Conservation (phyloP, 176 grass and related monocot species). For the Elaeis guineensis region DNA sequence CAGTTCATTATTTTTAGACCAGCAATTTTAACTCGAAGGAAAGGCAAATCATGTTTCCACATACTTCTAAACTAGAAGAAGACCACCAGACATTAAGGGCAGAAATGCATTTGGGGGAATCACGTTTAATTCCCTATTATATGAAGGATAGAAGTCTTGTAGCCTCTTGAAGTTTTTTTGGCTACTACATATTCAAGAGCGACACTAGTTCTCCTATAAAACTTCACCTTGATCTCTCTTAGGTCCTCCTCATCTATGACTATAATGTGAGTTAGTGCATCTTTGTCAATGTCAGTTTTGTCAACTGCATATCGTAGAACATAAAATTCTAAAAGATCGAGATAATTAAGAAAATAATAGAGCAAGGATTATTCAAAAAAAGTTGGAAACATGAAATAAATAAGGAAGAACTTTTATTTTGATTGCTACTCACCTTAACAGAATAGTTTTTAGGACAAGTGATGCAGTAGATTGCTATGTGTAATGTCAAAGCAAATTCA, state of each 20-base stretch:
- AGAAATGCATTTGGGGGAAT: too few species aligned
- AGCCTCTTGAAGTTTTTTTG: slow-evolving; percentile 55
- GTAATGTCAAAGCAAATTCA: too few species aligned
- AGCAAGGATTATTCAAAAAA: too few species aligned
- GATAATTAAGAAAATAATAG: too few species aligned
- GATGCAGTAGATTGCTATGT: slow-evolving; percentile 36
- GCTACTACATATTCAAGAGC: slow-evolving; percentile 46
- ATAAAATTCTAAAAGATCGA: slow-evolving; percentile 6
- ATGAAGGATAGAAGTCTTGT: slow-evolving; percentile 59
- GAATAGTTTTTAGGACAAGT: slow-evolving; percentile 38
- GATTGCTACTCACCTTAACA: slow-evolving; percentile 33
- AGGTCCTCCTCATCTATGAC: slow-evolving; percentile 74
- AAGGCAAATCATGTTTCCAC: too few species aligned
- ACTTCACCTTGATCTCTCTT: slow-evolving; percentile 45
- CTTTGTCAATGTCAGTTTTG: slow-evolving; percentile 48
- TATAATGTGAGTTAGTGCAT: slow-evolving; percentile 43
- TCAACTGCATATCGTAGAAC: slow-evolving; percentile 30
- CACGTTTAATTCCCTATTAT: slow-evolving; percentile 36
- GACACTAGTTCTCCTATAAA: slow-evolving; percentile 32
- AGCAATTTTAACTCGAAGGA: too few species aligned
- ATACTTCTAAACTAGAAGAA: too few species aligned
- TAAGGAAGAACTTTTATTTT: too few species aligned
- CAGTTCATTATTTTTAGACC: too few species aligned
- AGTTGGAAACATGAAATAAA: too few species aligned
- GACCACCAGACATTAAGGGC: too few species aligned